Percentiles rank a stretch among this genome's conserved stretches.
Evolutionary conservation across 257 asterid species (phyloP).

Genomic region (Leonotis leonurus): DNA sequence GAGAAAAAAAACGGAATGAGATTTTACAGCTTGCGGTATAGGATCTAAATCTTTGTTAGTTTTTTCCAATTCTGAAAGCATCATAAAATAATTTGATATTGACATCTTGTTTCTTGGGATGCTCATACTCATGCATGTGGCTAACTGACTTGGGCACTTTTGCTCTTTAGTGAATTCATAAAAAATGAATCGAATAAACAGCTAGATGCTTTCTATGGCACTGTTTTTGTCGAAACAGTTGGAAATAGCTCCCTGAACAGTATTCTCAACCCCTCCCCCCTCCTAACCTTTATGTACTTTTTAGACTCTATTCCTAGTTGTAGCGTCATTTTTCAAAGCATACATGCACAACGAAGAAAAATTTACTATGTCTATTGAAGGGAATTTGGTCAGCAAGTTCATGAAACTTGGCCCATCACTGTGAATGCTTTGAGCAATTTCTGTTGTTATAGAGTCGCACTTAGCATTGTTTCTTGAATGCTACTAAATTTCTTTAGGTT

Average conservation of each 20-base stretch:
- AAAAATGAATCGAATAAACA: not conserved
- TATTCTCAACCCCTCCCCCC: not conserved
- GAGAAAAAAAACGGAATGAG: conserved; percentile 98
- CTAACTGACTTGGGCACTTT: not conserved
- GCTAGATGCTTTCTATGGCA: not conserved
- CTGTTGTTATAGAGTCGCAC: not conserved
- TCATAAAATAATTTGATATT: not conserved
- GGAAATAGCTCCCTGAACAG: not conserved
- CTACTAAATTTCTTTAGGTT: not conserved
- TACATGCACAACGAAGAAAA: too few species aligned
- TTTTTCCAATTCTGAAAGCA: not conserved
- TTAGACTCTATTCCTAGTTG: not conserved
- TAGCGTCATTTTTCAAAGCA: not conserved
- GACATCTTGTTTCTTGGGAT: not conserved
- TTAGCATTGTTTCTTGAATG: not conserved
- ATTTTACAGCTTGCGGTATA: conserved; percentile 92
- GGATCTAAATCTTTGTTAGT: not conserved
- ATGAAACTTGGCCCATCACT: not conserved
- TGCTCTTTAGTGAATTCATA: not conserved
- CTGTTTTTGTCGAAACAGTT: not conserved
- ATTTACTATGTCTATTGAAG: not conserved
- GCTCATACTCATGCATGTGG: not conserved
- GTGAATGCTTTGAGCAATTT: conserved; percentile 1
- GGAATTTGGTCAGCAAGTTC: not conserved
- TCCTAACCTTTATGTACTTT: not conserved